Conservation (phyloP, 176 grass and related monocot species). For the Themeda triandra region DNA sequence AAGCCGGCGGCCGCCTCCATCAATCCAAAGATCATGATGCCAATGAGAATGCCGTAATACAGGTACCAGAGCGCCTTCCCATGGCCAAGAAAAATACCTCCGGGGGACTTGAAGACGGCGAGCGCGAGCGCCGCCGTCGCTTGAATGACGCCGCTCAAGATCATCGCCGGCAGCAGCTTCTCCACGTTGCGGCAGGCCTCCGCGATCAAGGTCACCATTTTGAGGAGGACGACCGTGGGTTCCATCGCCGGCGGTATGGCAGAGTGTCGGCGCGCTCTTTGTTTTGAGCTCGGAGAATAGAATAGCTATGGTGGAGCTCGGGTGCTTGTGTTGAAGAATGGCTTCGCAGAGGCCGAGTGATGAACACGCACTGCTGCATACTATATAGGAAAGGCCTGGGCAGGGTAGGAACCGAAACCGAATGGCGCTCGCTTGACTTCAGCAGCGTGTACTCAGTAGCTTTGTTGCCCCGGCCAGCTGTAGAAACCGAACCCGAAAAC, state of each 20-base stretch:
- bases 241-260: too few species aligned
- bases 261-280: too few species aligned
- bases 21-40: not conserved
- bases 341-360: too few species aligned
- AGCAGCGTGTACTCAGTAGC: too few species aligned
- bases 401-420: too few species aligned
- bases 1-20: not conserved
- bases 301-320: not conserved
- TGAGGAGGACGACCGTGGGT: slow-evolving; percentile 28
- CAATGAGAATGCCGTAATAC: slow-evolving; percentile 1
- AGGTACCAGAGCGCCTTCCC: not conserved
- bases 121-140: not conserved
- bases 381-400: too few species aligned
- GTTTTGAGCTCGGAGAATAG: not conserved
- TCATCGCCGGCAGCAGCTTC: not conserved
- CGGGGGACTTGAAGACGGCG: not conserved
- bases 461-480: too few species aligned
- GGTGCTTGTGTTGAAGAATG: not conserved
- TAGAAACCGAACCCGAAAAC: too few species aligned
- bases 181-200: not conserved
- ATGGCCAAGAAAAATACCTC: slow-evolving; percentile 7
- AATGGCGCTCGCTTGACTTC: too few species aligned
- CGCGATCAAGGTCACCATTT: not conserved
- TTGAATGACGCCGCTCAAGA: not conserved
- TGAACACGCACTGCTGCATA: too few species aligned